Evolutionary conservation across 176 grass and related monocot species (phyloP).

Genomic region (Ensete ventricosum): DNA sequence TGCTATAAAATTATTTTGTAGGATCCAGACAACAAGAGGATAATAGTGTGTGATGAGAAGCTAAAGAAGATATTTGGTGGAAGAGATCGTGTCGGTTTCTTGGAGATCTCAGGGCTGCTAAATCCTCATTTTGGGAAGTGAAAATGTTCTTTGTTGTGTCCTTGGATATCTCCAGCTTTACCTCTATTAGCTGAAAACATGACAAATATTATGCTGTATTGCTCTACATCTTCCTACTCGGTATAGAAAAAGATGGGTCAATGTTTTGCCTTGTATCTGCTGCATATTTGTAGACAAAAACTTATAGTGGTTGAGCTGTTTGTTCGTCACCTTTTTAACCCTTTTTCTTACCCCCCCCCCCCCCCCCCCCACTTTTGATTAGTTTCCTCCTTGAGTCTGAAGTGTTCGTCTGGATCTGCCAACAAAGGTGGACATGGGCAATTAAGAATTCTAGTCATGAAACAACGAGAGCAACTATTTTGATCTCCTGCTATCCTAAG

Average conservation of each 20-base stretch:
- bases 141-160: background rate
- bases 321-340: background rate
- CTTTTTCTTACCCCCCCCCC: too few species aligned
- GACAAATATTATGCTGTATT: background rate
- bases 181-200: background rate
- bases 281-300: background rate
- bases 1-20: background rate
- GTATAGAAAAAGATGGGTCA: background rate
- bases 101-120: conserved; percentile 27
- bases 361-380: too few species aligned
- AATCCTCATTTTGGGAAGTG: conserved; percentile 25
- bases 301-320: background rate
- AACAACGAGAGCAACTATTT: background rate
- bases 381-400: background rate
- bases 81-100: conserved; percentile 24
- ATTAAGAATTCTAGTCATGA: background rate
- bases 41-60: conserved; percentile 22
- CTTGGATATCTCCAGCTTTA: background rate
- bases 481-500: background rate
- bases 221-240: background rate
- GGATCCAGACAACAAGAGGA: conserved; percentile 19
- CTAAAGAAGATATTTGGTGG: conserved; percentile 23
- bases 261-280: background rate
- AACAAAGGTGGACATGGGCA: background rate
- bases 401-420: background rate